Evolutionary conservation across 495 filamentous ascomycete species (phyloP).

Genomic region (Tetracladium marchalianum): DNA sequence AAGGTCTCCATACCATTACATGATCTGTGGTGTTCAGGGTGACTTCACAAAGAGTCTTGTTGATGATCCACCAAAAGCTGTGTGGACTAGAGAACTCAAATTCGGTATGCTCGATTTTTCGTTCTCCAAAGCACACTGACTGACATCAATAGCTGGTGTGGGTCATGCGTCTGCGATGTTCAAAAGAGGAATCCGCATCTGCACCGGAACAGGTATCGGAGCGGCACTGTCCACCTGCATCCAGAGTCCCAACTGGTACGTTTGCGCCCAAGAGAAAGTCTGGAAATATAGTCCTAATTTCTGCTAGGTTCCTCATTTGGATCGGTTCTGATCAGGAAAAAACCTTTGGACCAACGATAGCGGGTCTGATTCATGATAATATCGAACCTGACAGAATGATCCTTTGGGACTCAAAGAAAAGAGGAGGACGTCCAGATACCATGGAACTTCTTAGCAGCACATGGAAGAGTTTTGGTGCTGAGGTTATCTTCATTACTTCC

Average conservation of each 20-base stretch:
- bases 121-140: conserved; percentile 5
- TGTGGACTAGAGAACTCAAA: conserved; percentile 36
- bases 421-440: conserved; percentile 31
- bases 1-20: conserved; percentile 29
- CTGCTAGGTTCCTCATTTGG: conserved; percentile 33
- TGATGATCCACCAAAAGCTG: conserved; percentile 28
- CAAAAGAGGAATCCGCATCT: conserved; percentile 34
- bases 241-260: conserved; percentile 32
- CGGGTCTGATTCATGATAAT: conserved; percentile 29
- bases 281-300: conserved; percentile 1
- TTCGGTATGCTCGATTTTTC: conserved; percentile 25
- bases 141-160: conserved; percentile 29
- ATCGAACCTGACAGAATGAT: conserved; percentile 37
- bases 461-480: conserved; percentile 32
- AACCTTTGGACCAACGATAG: conserved; percentile 34
- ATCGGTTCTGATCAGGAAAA: conserved; percentile 35
- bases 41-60: conserved; percentile 33
- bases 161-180: conserved; percentile 36
- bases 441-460: conserved; percentile 31
- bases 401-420: conserved; percentile 37
- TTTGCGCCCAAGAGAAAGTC: neutral
- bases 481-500: conserved; percentile 38
- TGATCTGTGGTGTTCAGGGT: conserved; percentile 37
- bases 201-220: conserved; percentile 35
- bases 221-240: conserved; percentile 36